Evolutionary conservation across 805 yeast genomes (phyloP).

Genomic region (Dipodascus geniculatus): DNA sequence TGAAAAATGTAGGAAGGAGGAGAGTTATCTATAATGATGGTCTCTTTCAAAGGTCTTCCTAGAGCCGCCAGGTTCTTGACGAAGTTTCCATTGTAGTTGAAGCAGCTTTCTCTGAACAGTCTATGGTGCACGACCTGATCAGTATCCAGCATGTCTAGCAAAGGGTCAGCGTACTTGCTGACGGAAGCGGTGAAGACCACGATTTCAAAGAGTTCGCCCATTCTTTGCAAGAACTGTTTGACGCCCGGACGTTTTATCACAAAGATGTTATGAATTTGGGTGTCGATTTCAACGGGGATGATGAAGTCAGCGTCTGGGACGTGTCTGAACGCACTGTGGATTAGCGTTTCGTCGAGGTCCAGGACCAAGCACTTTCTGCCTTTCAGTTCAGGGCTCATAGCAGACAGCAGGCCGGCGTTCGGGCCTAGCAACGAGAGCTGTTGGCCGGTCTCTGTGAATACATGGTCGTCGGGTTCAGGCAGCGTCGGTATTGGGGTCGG

Average conservation of each 20-base stretch:
- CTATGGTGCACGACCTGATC: constrained; percentile 74
- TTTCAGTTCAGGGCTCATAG: constrained; percentile 36
- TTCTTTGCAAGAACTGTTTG: constrained; percentile 75
- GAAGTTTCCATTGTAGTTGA: constrained; percentile 85
- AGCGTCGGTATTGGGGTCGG: neutral
- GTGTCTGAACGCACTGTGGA: constrained; percentile 88
- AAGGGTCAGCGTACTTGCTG: constrained; percentile 90
- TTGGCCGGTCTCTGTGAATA: neutral
- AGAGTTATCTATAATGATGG: constrained; percentile 89
- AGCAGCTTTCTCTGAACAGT: constrained; percentile 88
- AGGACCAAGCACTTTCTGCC: constrained; percentile 77
- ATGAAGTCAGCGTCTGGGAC: constrained; percentile 91
- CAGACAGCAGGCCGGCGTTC: constrained; percentile 42
- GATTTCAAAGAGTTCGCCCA: constrained; percentile 82
- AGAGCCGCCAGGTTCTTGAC: constrained; percentile 88
- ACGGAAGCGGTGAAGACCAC: constrained; percentile 97
- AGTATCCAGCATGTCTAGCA: constrained; percentile 78
- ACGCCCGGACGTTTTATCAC: constrained; percentile 98
- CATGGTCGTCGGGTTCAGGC: constrained; percentile 1
- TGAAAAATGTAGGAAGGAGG: constrained; percentile 98
- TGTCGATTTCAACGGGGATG: constrained; percentile 93
- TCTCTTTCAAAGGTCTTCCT: constrained; percentile 80
- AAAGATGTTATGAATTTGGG: constrained; percentile 84
- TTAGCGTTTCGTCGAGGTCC: constrained; percentile 92
- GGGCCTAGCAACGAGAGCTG: neutral